Conservation (phyloP, 2,329 filamentous ascomycete genomes). For the Botrytis elliptica region DNA sequence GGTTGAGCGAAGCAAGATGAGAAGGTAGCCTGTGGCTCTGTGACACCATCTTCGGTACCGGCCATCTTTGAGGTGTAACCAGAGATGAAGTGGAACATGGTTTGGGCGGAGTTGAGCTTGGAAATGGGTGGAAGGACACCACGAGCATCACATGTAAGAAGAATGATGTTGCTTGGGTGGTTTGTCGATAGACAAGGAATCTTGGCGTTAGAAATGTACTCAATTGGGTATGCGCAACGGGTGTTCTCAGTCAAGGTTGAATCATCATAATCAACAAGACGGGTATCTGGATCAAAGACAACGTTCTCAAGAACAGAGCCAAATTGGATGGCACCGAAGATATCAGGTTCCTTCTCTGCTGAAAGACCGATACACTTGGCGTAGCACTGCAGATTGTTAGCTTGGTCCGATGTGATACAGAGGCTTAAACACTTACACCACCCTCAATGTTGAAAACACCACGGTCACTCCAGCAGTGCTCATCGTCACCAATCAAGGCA, state of each 20-base stretch:
- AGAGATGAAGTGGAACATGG: conserved; percentile 99
- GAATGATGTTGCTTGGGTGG: conserved; percentile 96
- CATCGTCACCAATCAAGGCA: conserved; percentile 93
- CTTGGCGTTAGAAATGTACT: conserved; percentile 99
- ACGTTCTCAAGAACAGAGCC: conserved; percentile 98
- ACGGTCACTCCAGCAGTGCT: conserved; percentile 98
- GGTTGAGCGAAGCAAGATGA: conserved; percentile 99
- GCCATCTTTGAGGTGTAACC: conserved; percentile 99
- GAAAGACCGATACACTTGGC: conserved; percentile 98
- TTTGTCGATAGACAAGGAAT: conserved; percentile 86
- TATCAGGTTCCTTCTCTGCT: conserved; percentile 98
- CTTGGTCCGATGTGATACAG: neutral
- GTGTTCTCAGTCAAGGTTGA: conserved; percentile 96
- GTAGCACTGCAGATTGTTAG: conserved; percentile 63
- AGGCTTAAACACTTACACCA: conserved; percentile 50
- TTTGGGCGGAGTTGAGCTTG: conserved; percentile 90
- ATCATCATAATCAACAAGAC: conserved; percentile 94
- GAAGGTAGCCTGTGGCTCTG: conserved; percentile 97
- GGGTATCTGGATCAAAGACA: conserved; percentile 88
- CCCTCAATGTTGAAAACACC: conserved; percentile 99
- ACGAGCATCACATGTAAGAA: conserved; percentile 95
- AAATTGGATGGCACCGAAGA: conserved; percentile 92
- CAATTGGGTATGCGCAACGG: conserved; percentile 96
- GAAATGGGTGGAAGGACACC: conserved; percentile 97
- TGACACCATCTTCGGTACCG: conserved; percentile 94